Base-by-base conservation (phyloP, 805 yeast genomes). In the Nakazawaea siamensis region DNA sequence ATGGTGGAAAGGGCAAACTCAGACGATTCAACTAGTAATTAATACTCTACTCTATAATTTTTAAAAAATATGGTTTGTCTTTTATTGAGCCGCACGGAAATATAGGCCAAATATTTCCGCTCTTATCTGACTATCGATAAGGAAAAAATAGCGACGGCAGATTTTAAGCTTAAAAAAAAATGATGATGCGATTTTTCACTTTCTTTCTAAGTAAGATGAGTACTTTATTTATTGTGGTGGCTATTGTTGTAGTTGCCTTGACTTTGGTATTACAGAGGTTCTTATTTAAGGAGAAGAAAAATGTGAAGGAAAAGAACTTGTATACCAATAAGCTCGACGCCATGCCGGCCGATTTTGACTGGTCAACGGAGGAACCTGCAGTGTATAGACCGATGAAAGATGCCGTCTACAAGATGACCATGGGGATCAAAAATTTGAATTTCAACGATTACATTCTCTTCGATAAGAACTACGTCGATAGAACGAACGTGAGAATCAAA, bases 401-500 rank as follows among this genome's bases (percentile, higher is more conserved):
- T 36, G 70, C 64, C 1, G 55, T 49, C 13, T 71, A 78, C 46
- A 69, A 66, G 41, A 55, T 80, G 54, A 79, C 80, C 3, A 70
- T 81, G 80, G 82, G 79, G 1, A 64, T 79, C 35, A 61, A 66
- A 42, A 62, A 64, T 49, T 47, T 65, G 29, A 55, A 62, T 25
- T 52, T 75, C 3, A 64, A 67, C 27, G 78, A 79, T 27, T 72
- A 79, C 71, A 57, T 83, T 16, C 55, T 73, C 23, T 51, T 83
- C 4, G 92, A 83, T 39, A 57, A 75, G 32, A 72, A 80, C 0
- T 81, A 80, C 47, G 47, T 63, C 34, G 54, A 61, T 3, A 56
- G 62, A 30, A 67, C 75, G 4, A 58, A 57, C 15, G 44, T 66
- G 23, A 58, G 73, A 34, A 47, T 52, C 36, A 51, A 53, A 37